A percentile compares a stretch with the other conserved stretches of the same genome.
Conservation (phyloP, 176 grass and related monocot species). For the Paspalum vaginatum region DNA sequence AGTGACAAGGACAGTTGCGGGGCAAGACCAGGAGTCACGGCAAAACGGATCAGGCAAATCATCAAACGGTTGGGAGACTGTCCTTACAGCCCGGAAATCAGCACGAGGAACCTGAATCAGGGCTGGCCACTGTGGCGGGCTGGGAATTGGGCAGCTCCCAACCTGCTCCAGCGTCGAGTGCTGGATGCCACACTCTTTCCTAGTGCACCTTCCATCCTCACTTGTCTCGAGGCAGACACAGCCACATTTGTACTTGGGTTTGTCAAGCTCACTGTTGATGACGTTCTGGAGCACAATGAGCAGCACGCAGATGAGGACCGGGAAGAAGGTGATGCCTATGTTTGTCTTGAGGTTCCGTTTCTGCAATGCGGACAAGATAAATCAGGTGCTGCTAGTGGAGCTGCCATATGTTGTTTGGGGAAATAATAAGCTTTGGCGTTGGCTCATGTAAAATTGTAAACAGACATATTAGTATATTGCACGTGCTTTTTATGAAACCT, state of each 20-base stretch:
- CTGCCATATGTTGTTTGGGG: not conserved
- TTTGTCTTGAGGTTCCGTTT: slow-evolving; percentile 86
- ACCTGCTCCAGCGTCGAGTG: slow-evolving; percentile 78
- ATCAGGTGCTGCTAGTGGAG: slow-evolving; percentile 1
- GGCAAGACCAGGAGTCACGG: slow-evolving; percentile 58
- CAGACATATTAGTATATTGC: not conserved
- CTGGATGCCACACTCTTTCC: slow-evolving; percentile 62
- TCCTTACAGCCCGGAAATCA: slow-evolving; percentile 51
- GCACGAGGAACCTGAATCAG: slow-evolving; percentile 71
- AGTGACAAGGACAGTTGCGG: slow-evolving; percentile 65
- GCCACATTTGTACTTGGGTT: slow-evolving; percentile 64
- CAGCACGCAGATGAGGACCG: slow-evolving; percentile 68
- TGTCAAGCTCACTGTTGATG: slow-evolving; percentile 73
- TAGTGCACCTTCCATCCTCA: slow-evolving; percentile 42
- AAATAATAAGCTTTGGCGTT: not conserved
- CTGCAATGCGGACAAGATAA: slow-evolving; percentile 38
- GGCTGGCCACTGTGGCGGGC: slow-evolving; percentile 60
- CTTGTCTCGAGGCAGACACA: slow-evolving; percentile 45
- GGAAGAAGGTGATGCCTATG: slow-evolving; percentile 68
- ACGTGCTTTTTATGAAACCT: not conserved
- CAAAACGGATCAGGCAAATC: slow-evolving; percentile 70
- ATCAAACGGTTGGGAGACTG: slow-evolving; percentile 5
- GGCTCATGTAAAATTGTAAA: not conserved
- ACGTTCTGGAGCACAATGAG: slow-evolving; percentile 62
- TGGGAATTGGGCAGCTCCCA: slow-evolving; percentile 53